A percentile compares a stretch with the other conserved stretches of the same genome.
Evolutionary conservation across 2,329 filamentous ascomycete genomes (phyloP).

Genomic region (Talaromyces islandicus): DNA sequence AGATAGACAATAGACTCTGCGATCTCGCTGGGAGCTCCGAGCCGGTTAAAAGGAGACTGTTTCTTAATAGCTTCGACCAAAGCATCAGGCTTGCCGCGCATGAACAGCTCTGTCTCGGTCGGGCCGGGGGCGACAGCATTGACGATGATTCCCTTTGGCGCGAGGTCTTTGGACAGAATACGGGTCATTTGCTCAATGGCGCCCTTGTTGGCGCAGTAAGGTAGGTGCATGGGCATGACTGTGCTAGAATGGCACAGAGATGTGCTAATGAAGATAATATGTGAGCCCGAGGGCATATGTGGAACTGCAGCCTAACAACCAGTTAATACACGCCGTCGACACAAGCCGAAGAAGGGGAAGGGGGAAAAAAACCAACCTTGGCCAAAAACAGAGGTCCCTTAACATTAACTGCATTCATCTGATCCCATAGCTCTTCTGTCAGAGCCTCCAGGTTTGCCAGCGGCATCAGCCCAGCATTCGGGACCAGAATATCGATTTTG

Average conservation of each 20-base stretch:
- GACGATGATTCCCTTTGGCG: constrained; percentile 45
- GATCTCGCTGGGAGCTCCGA: constrained; percentile 30
- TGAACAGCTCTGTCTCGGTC: constrained; percentile 52
- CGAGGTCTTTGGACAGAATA: constrained; percentile 51
- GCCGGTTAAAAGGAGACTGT: constrained; percentile 13
- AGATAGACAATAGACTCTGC: constrained; percentile 41
- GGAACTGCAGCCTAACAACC: constrained; percentile 43
- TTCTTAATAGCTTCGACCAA: constrained; percentile 16
- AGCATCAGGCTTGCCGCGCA: constrained; percentile 43
- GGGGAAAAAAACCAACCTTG: neutral
- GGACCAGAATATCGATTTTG: constrained; percentile 54
- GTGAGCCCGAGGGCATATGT: constrained; percentile 45
- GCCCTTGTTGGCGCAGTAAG: constrained; percentile 54
- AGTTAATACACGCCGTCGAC: neutral
- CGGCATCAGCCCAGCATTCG: constrained; percentile 50
- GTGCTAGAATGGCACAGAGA: constrained; percentile 29
- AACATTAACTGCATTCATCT: constrained; percentile 48
- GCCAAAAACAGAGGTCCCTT: constrained; percentile 53
- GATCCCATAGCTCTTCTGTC: constrained; percentile 49
- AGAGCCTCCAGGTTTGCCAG: constrained; percentile 46
- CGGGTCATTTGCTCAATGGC: constrained; percentile 56
- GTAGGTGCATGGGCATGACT: constrained; percentile 42
- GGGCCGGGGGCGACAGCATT: constrained; percentile 51
- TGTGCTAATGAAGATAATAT: constrained; percentile 51
- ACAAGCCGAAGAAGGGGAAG: no score